Evolutionary conservation across 148 eudicot species (phyloP).

Genomic region (Chenopodium formosanum): DNA sequence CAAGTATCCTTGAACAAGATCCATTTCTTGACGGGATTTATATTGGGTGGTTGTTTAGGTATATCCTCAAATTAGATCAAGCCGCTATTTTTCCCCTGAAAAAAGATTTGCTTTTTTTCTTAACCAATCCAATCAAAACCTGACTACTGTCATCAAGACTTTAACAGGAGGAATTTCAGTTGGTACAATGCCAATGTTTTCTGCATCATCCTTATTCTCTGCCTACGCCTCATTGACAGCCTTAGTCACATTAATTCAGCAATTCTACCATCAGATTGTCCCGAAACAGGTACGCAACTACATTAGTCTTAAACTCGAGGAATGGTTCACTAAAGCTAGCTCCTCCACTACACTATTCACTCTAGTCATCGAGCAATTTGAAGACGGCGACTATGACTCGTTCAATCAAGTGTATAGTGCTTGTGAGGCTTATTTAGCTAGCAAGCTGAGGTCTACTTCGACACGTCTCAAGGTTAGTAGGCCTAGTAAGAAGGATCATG

Average conservation of each 20-base stretch:
- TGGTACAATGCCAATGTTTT: conserved; percentile 18
- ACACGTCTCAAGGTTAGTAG: conserved; percentile 29
- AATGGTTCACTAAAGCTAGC: conserved; percentile 18
- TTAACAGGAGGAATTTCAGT: conserved; percentile 11
- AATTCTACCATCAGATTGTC: conserved; percentile 31
- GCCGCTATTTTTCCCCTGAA: neutral
- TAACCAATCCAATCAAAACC: neutral
- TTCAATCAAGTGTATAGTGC: conserved; percentile 29
- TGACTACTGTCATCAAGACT: conserved; percentile 13
- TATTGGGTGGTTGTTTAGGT: neutral
- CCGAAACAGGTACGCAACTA: conserved; percentile 20
- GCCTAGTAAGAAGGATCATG: conserved; percentile 11
- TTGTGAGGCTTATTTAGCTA: conserved; percentile 30
- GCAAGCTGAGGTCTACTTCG: conserved; percentile 23
- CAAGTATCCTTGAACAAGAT: neutral
- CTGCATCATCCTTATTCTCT: conserved; percentile 33
- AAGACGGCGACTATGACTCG: conserved; percentile 20
- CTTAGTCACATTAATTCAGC: conserved; percentile 25
- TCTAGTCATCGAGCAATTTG: conserved; percentile 27
- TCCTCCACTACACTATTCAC: conserved; percentile 19
- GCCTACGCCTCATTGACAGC: conserved; percentile 32
- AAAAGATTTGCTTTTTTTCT: neutral
- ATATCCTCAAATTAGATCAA: neutral
- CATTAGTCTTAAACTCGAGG: conserved; percentile 20
- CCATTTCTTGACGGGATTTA: neutral